A percentile compares a stretch with the other conserved stretches of the same genome.
These are phyloP conservation scores for Pelargonium myrrhifolium DNA, from an alignment of 441 rosid species.

Conservation along the genomic window DNA sequence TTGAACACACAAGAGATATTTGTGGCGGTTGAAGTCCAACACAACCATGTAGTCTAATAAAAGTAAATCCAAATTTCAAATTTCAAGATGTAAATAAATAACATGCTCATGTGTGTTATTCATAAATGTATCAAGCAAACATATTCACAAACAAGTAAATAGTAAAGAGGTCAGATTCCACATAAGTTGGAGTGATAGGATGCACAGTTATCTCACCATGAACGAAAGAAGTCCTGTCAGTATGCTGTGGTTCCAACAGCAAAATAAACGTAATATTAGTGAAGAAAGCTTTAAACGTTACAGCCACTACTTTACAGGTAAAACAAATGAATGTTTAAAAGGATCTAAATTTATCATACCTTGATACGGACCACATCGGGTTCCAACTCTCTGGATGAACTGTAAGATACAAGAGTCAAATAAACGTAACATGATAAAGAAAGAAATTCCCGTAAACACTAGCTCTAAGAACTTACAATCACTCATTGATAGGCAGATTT, in stretches of 20 bases:
- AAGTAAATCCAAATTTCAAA: not conserved
- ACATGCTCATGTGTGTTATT: not conserved
- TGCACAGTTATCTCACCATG: constrained; percentile 60
- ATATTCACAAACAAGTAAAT: not conserved
- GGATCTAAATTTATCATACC: constrained; percentile 38
- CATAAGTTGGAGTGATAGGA: not conserved
- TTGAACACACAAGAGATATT: not conserved
- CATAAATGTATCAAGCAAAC: not conserved
- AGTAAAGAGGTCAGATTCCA: not conserved
- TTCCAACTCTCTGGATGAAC: constrained; percentile 99
- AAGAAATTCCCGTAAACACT: not conserved
- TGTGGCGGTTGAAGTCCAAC: constrained; percentile 1
- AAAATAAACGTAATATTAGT: constrained; percentile 14
- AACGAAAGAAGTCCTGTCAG: constrained; percentile 98
- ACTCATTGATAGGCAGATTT: constrained; percentile 96
- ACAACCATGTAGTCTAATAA: not conserved
- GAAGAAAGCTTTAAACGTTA: constrained; percentile 3
- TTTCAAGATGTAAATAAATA: not conserved
- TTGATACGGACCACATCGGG: constrained; percentile 99
- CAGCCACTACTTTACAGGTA: constrained; percentile 4
- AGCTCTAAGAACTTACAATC: constrained; percentile 60
- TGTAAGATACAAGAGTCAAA: constrained; percentile 22
- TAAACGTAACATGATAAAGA: not conserved
- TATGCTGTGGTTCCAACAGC: constrained; percentile 51
- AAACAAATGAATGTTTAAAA: not conserved